phyloP scores from a whole-genome alignment of 2,329 filamentous ascomycete genomes.

The Hypoxylon sp. region DNA sequence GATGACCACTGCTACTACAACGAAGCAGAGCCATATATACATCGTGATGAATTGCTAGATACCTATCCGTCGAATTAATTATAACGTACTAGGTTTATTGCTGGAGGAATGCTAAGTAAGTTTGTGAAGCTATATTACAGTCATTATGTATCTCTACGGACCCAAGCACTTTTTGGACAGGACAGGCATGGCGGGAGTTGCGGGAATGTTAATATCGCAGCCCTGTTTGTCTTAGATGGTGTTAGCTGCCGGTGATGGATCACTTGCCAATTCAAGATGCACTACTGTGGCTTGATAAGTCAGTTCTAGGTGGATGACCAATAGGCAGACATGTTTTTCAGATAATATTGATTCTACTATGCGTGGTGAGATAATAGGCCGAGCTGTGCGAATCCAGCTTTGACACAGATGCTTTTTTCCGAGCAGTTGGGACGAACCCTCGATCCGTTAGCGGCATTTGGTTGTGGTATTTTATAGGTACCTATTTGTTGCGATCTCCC shows the following conservation, averaged over 20 bases:
- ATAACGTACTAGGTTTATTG: not conserved
- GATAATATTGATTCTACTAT: conserved; percentile 6
- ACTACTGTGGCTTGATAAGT: conserved; percentile 5
- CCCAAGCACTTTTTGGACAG: conserved; percentile 1
- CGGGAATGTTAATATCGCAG: conserved; percentile 17
- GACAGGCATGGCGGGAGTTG: conserved; percentile 5
- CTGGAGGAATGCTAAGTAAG: not conserved
- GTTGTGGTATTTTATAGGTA: not conserved
- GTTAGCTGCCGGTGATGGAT: conserved; percentile 10
- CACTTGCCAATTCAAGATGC: conserved; percentile 18
- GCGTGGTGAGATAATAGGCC: conserved; percentile 2
- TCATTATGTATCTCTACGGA: conserved; percentile 9
- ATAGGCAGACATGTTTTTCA: conserved; percentile 2
- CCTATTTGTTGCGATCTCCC: no score
- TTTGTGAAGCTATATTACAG: not conserved
- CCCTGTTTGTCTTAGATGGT: conserved; percentile 13
- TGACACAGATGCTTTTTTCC: conserved; percentile 6
- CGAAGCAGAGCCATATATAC: conserved; percentile 21
- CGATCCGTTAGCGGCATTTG: conserved; percentile 6
- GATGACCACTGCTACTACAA: conserved; percentile 21
- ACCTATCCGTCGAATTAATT: not conserved
- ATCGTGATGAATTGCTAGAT: not conserved
- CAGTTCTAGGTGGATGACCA: not conserved
- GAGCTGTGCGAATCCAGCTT: conserved; percentile 16
- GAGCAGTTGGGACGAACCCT: conserved; percentile 14